phyloP scores from a whole-genome alignment of 2,329 filamentous ascomycete genomes.

The Epichloe coenophiala region DNA sequence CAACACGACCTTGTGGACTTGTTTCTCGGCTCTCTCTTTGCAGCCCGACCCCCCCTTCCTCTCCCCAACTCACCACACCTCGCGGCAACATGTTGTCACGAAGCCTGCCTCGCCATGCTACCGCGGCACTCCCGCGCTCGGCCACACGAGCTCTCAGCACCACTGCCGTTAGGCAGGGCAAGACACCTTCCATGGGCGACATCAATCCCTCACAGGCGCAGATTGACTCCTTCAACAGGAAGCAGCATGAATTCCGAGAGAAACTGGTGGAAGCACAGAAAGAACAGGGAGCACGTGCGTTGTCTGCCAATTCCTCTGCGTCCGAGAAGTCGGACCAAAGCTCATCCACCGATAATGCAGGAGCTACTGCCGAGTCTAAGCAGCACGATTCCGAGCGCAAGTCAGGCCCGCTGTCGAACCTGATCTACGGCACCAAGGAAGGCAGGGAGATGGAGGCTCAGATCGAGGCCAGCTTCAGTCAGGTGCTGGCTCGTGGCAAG shows the following conservation, averaged over 20 bases:
- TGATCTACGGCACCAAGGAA: constrained; percentile 96
- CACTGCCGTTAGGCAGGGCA: constrained; percentile 29
- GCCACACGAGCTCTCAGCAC: constrained; percentile 44
- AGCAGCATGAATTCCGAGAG: constrained; percentile 78
- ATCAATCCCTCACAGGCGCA: constrained; percentile 53
- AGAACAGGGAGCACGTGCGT: constrained; percentile 76
- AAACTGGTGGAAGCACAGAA: constrained; percentile 63
- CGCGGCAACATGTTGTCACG: constrained; percentile 5
- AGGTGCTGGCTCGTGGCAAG: constrained; percentile 88
- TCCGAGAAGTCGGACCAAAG: constrained; percentile 26
- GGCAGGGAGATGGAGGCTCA: constrained; percentile 88
- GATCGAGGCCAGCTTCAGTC: constrained; percentile 90
- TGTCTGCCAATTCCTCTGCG: constrained; percentile 26
- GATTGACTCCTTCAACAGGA: constrained; percentile 63
- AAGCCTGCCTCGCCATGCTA: constrained; percentile 26
- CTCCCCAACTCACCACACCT: background rate
- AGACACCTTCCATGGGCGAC: constrained; percentile 71
- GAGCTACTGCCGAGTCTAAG: constrained; percentile 38
- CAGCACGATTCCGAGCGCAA: constrained; percentile 49
- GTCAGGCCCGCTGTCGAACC: constrained; percentile 61
- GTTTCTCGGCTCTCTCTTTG: constrained; percentile 2
- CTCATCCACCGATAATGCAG: constrained; percentile 24
- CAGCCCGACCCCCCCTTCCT: constrained; percentile 5
- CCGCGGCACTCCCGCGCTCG: constrained; percentile 31
- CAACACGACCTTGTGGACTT: background rate